A percentile compares a stretch with the other conserved stretches of the same genome.
Conservation (phyloP, 2,329 filamentous ascomycete species). For the Pochonia chlamydosporia region DNA sequence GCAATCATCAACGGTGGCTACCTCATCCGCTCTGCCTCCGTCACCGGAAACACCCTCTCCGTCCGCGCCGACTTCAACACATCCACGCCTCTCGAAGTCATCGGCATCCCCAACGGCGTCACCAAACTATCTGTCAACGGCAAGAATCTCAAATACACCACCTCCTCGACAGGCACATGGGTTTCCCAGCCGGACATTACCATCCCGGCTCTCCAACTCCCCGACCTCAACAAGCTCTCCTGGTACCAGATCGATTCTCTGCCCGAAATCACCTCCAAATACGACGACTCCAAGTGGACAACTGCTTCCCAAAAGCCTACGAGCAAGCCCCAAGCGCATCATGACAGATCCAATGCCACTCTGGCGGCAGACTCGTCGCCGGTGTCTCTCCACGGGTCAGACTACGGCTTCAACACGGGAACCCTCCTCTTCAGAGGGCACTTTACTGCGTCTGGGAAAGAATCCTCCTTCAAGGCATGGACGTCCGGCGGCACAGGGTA, state of each 20-base stretch:
- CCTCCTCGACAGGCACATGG: conserved; percentile 39
- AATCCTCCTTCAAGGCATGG: conserved; percentile 48
- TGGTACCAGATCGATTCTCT: conserved; percentile 70
- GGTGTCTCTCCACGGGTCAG: conserved; percentile 59
- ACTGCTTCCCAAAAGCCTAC: neutral
- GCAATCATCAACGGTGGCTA: conserved; percentile 61
- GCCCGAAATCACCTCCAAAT: conserved; percentile 58
- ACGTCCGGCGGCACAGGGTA: conserved; percentile 65
- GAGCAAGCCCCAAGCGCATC: conserved; percentile 40
- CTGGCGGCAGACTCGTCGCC: conserved; percentile 52
- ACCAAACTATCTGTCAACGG: conserved; percentile 40
- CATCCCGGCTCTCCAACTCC: conserved; percentile 37
- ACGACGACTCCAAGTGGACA: conserved; percentile 64
- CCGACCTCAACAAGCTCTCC: conserved; percentile 45
- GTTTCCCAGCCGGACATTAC: conserved; percentile 40
- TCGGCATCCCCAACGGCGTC: conserved; percentile 50
- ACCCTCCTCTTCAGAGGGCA: conserved; percentile 64
- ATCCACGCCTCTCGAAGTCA: conserved; percentile 57
- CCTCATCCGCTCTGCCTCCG: conserved; percentile 53
- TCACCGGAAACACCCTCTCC: conserved; percentile 50
- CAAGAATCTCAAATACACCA: conserved; percentile 27
- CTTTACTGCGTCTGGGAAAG: conserved; percentile 58
- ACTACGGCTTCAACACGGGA: conserved; percentile 70
- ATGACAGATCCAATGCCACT: conserved; percentile 55
- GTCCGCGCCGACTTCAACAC: conserved; percentile 66